Conservation (phyloP, 2,329 filamentous ascomycete species). For the Penicillium freii region DNA sequence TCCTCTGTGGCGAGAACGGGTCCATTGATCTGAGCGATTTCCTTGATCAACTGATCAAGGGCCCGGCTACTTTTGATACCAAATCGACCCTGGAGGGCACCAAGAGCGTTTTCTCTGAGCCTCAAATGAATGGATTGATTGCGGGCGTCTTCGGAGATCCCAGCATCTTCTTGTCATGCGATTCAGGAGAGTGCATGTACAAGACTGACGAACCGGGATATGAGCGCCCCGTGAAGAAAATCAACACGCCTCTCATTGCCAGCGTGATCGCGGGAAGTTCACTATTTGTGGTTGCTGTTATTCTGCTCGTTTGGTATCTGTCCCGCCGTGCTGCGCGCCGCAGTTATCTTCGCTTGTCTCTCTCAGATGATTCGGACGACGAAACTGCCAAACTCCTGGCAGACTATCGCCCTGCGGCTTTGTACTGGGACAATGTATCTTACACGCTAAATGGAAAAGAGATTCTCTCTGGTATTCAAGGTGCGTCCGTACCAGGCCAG, state of each 20-base stretch:
- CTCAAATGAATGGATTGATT: slow-evolving; percentile 88
- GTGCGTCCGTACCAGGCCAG: slow-evolving; percentile 90
- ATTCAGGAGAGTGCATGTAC: slow-evolving; percentile 88
- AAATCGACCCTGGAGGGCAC: slow-evolving; percentile 64
- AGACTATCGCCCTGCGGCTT: slow-evolving; percentile 84
- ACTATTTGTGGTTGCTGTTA: slow-evolving; percentile 83
- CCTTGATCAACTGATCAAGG: slow-evolving; percentile 75
- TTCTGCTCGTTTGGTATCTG: slow-evolving; percentile 82
- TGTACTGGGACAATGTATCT: slow-evolving; percentile 84
- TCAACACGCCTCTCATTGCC: slow-evolving; percentile 95
- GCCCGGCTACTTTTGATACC: slow-evolving; percentile 81
- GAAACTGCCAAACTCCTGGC: slow-evolving; percentile 82
- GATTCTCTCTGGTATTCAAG: slow-evolving; percentile 76
- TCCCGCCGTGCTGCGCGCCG: slow-evolving; percentile 65
- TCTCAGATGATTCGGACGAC: slow-evolving; percentile 83
- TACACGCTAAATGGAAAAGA: slow-evolving; percentile 85
- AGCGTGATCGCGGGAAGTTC: slow-evolving; percentile 83
- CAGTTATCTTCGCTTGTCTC: slow-evolving; percentile 68
- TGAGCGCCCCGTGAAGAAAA: slow-evolving; percentile 80
- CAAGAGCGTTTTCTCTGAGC: slow-evolving; percentile 71
- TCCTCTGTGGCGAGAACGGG: slow-evolving; percentile 88
- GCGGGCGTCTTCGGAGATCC: slow-evolving; percentile 84
- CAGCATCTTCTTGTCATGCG: slow-evolving; percentile 79
- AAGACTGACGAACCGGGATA: slow-evolving; percentile 92
- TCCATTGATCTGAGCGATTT: slow-evolving; percentile 93